A percentile compares a stretch with the other conserved stretches of the same genome.
Conservation (phyloP, 2,329 filamentous ascomycete genomes). For the Rhinocladiella similis region DNA sequence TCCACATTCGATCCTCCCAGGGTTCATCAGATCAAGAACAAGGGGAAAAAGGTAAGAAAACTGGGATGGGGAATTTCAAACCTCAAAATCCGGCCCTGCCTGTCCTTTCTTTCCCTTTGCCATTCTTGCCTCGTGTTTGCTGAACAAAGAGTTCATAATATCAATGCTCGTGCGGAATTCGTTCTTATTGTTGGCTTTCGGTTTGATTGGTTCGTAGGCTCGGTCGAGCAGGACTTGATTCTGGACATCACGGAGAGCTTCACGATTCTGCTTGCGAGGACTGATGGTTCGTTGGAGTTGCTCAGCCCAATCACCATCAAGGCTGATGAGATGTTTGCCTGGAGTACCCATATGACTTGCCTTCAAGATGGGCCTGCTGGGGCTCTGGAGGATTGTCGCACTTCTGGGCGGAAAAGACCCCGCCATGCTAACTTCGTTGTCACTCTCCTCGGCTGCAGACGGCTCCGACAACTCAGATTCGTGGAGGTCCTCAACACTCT, state of each 20-base stretch:
- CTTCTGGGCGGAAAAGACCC: constrained; percentile 71
- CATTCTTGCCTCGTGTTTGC: constrained; percentile 60
- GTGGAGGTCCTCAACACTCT: constrained; percentile 78
- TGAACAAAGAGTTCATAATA: constrained; percentile 92
- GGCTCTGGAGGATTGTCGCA: constrained; percentile 21
- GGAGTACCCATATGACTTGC: constrained; percentile 46
- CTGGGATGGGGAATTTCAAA: constrained; percentile 63
- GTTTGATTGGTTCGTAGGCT: constrained; percentile 35
- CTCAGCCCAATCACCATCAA: constrained; percentile 86
- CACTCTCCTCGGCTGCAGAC: constrained; percentile 52
- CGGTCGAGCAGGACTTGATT: constrained; percentile 56
- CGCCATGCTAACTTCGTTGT: constrained; percentile 79
- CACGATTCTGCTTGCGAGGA: constrained; percentile 86
- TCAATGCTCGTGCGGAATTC: constrained; percentile 88
- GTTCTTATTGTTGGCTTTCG: constrained; percentile 42
- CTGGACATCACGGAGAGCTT: constrained; percentile 67
- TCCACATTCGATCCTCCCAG: constrained; percentile 15
- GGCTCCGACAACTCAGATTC: constrained; percentile 64
- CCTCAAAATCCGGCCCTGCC: constrained; percentile 75
- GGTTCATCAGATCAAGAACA: constrained; percentile 10
- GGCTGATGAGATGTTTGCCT: constrained; percentile 52
- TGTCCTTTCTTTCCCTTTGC: constrained; percentile 56
- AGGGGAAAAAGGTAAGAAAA: constrained; percentile 31
- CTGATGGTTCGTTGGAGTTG: constrained; percentile 93
- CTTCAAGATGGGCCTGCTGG: constrained; percentile 24